Conservation (phyloP, 139 green algal genomes). For the Tetratostichococcus sp. region DNA sequence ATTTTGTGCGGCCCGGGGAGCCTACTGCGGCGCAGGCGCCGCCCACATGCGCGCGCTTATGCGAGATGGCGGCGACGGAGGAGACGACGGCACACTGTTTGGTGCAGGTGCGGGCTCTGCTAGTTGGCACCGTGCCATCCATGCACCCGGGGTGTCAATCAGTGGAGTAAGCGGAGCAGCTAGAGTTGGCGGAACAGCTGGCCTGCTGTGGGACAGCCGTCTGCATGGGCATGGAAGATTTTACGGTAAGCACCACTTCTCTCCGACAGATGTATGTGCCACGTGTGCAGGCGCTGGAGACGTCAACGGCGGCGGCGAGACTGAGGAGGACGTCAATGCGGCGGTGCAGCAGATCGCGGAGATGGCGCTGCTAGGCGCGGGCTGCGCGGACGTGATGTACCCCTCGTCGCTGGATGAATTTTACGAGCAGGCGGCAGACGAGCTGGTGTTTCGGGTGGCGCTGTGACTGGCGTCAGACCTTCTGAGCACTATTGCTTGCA, state of each 20-base stretch:
- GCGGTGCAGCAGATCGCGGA: conserved; percentile 46
- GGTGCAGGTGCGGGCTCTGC: background rate
- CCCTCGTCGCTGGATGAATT: conserved; percentile 36
- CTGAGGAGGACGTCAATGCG: conserved; percentile 20
- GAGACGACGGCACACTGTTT: background rate
- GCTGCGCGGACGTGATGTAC: conserved; percentile 35
- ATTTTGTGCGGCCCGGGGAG: conserved; percentile 43
- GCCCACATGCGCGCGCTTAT: background rate
- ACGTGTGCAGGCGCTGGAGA: background rate
- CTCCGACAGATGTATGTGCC: background rate
- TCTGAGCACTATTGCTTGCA: no score
- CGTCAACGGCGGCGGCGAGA: conserved; percentile 5
- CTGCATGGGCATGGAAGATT: no score
- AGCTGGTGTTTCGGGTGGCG: conserved; percentile 52
- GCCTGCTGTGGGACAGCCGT: background rate
- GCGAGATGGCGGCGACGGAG: background rate
- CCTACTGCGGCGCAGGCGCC: conserved; percentile 16
- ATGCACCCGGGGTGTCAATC: no score
- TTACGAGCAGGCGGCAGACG: conserved; percentile 41
- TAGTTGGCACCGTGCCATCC: no score
- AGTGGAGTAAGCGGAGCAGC: no score
- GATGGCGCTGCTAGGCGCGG: conserved; percentile 59
- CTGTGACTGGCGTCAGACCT: no score
- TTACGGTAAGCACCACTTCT: no score
- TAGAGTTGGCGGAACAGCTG: background rate